Evolutionary conservation across 176 grass and related monocot species (phyloP).

Genomic region (Neostapfia colusana): DNA sequence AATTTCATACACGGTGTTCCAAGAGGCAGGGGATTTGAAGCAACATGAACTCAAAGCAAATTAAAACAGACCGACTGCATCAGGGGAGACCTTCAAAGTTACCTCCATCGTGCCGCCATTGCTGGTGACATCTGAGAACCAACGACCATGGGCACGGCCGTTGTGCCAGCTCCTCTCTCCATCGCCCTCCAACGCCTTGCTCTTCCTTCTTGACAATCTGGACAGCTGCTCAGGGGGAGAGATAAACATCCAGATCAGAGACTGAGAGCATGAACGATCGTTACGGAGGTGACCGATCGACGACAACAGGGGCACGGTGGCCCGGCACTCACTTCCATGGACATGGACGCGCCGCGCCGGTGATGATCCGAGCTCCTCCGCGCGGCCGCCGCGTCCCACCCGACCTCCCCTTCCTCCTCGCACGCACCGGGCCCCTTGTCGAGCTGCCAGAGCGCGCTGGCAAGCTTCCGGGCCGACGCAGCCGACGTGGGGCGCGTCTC

Average conservation of each 20-base stretch:
- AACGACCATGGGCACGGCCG: conserved; percentile 6
- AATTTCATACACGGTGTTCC: not conserved
- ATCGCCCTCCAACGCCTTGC: conserved; percentile 35
- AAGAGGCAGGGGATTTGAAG: not conserved
- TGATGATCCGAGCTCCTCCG: conserved; percentile 33
- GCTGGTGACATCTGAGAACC: conserved; percentile 34
- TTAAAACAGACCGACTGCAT: not conserved
- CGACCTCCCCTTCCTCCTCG: not conserved
- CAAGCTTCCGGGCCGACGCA: conserved; percentile 73
- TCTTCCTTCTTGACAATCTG: conserved; percentile 32
- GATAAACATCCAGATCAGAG: not conserved
- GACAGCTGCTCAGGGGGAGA: conserved; percentile 9
- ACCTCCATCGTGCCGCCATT: conserved; percentile 44
- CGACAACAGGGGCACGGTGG: not conserved
- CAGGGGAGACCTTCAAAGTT: not conserved
- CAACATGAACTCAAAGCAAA: not conserved
- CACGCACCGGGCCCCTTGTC: conserved; percentile 26
- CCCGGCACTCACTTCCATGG: conserved; percentile 38
- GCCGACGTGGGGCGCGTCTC: conserved; percentile 25
- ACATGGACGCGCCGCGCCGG: conserved; percentile 39
- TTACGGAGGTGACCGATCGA: too few species aligned
- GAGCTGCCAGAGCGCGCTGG: conserved; percentile 59
- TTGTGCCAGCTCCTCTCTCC: conserved; percentile 33
- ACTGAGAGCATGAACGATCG: not conserved
- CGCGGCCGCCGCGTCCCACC: conserved; percentile 1